Evolutionary conservation across 2,329 filamentous ascomycete species (phyloP).

Genomic region (Exophiala sideris): DNA sequence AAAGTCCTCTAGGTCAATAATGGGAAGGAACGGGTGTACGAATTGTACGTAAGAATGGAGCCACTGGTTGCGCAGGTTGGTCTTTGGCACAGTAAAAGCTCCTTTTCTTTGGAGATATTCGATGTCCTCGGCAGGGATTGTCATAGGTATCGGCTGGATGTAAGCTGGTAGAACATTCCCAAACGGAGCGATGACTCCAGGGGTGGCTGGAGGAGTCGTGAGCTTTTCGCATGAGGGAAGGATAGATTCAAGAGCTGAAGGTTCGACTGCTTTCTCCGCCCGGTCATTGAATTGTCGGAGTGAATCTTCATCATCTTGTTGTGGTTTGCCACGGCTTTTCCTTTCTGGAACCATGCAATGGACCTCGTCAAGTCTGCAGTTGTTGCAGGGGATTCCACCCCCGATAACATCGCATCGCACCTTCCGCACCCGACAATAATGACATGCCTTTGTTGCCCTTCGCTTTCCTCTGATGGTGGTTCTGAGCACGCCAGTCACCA

Average conservation of each 20-base stretch:
- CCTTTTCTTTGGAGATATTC: slow-evolving; percentile 81
- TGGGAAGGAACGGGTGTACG: slow-evolving; percentile 90
- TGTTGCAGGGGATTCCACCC: slow-evolving; percentile 77
- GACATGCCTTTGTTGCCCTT: slow-evolving; percentile 86
- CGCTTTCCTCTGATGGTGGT: slow-evolving; percentile 66
- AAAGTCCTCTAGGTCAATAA: slow-evolving; percentile 67
- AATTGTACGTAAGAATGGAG: slow-evolving; percentile 81
- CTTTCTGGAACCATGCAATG: slow-evolving; percentile 67
- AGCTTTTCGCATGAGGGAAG: slow-evolving; percentile 36
- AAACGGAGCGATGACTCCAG: slow-evolving; percentile 48
- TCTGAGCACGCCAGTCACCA: slow-evolving; percentile 53
- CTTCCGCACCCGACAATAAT: slow-evolving; percentile 82
- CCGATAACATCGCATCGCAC: slow-evolving; percentile 93
- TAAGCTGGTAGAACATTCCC: slow-evolving; percentile 59
- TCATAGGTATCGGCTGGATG: slow-evolving; percentile 73
- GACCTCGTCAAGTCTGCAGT: slow-evolving; percentile 63
- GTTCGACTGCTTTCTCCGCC: slow-evolving; percentile 23
- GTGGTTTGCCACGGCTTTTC: slow-evolving; percentile 74
- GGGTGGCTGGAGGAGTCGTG: slow-evolving; percentile 36
- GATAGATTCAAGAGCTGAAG: slow-evolving; percentile 34
- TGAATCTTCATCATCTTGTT: slow-evolving; percentile 31
- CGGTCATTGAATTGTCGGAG: slow-evolving; percentile 24
- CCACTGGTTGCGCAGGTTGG: slow-evolving; percentile 71
- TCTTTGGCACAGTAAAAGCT: slow-evolving; percentile 71
- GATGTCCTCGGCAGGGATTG: slow-evolving; percentile 77